A percentile compares a stretch with the other conserved stretches of the same genome.
These are phyloP conservation scores for Gamarada debralockiae DNA, from an alignment of 495 filamentous ascomycete species.

Conservation along the genomic window DNA sequence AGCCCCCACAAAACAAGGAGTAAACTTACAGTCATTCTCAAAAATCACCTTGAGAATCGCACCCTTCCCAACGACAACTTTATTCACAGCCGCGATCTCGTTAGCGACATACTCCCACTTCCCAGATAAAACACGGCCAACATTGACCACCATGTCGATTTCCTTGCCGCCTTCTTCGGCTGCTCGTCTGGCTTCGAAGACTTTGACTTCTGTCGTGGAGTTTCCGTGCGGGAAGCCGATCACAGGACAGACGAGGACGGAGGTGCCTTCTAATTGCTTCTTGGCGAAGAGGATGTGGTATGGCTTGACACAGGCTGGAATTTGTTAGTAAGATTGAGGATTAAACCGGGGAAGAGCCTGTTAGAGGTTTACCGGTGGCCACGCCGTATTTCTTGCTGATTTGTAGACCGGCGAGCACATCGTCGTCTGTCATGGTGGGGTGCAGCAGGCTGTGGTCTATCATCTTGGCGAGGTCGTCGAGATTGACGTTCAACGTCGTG, in stretches of 20 bases:
- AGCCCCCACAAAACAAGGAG: too few species aligned
- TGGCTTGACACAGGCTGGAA: slow-evolving; percentile 46
- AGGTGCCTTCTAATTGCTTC: slow-evolving; percentile 38
- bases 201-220: slow-evolving; percentile 49
- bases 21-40: slow-evolving; percentile 44
- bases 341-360: not conserved
- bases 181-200: slow-evolving; percentile 45
- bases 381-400: slow-evolving; percentile 43
- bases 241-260: slow-evolving; percentile 49
- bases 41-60: slow-evolving; percentile 57
- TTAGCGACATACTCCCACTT: slow-evolving; percentile 51
- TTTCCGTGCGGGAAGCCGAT: slow-evolving; percentile 58
- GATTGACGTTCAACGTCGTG: slow-evolving; percentile 43
- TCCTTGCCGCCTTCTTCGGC: slow-evolving; percentile 43
- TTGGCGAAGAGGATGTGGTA: slow-evolving; percentile 47
- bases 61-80: slow-evolving; percentile 33
- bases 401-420: slow-evolving; percentile 45
- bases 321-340: slow-evolving; percentile 37
- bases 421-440: slow-evolving; percentile 54
- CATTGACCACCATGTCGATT: slow-evolving; percentile 58
- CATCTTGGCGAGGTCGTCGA: slow-evolving; percentile 48
- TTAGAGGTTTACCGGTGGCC: slow-evolving; percentile 42
- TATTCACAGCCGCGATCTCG: slow-evolving; percentile 48
- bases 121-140: slow-evolving; percentile 43
- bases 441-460: slow-evolving; percentile 61